Percentiles rank a stretch among this genome's conserved stretches.
Evolutionary conservation across 768 basidiomycete species (phyloP).

Genomic region (Dentipellis fragilis): DNA sequence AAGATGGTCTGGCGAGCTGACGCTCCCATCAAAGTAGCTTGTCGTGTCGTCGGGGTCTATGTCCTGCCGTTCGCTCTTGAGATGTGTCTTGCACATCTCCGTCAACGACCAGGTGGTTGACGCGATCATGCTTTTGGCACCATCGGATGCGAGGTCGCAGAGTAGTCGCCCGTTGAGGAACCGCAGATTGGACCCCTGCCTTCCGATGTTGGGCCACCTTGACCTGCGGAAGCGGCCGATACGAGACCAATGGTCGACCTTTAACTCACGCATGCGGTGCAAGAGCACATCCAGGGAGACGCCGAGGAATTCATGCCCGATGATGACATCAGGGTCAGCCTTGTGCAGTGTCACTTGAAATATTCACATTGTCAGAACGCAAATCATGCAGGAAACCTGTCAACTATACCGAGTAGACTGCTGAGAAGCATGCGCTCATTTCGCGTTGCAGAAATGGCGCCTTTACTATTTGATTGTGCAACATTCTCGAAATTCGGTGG

Average conservation of each 20-base stretch:
- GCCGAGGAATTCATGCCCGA: slow-evolving; percentile 92
- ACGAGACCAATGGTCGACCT: slow-evolving; percentile 89
- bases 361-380: background rate
- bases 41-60: slow-evolving; percentile 95
- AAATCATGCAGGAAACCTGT: slow-evolving; percentile 7
- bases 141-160: slow-evolving; percentile 91
- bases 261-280: slow-evolving; percentile 82
- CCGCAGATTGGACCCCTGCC: slow-evolving; percentile 73
- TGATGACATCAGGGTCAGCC: slow-evolving; percentile 87
- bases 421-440: slow-evolving; percentile 84
- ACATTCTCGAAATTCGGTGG: slow-evolving; percentile 74
- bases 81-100: slow-evolving; percentile 90
- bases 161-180: slow-evolving; percentile 80
- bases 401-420: slow-evolving; percentile 52
- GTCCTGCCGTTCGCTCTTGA: slow-evolving; percentile 81
- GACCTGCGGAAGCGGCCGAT: slow-evolving; percentile 82
- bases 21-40: slow-evolving; percentile 76
- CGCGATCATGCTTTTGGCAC: slow-evolving; percentile 91
- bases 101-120: slow-evolving; percentile 98
- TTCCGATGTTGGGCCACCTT: slow-evolving; percentile 74
- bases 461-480: slow-evolving; percentile 54
- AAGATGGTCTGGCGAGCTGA: slow-evolving; percentile 66
- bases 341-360: slow-evolving; percentile 58
- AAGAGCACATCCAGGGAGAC: slow-evolving; percentile 85
- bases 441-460: slow-evolving; percentile 60